These are phyloP conservation scores for Macrolepiota albuminosa DNA, from an alignment of 768 basidiomycete species.

Conservation along the genomic window DNA sequence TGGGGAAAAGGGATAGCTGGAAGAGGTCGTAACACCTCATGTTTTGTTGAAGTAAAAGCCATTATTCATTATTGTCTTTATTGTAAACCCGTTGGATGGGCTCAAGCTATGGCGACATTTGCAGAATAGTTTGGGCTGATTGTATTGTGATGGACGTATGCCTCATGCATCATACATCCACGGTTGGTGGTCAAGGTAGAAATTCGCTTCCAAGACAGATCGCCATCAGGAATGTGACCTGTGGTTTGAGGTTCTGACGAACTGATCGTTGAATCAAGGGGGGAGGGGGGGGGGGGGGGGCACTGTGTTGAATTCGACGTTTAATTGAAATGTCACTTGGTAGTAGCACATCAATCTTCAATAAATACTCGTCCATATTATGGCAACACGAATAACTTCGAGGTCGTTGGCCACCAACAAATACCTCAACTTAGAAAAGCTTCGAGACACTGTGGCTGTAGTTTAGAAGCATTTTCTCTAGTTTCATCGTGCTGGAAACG, in stretches of 20 bases:
- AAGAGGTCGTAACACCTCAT: slow-evolving; percentile 13
- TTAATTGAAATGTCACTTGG: not conserved
- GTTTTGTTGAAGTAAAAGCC: not conserved
- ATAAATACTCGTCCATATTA: not conserved
- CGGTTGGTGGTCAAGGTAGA: not conserved
- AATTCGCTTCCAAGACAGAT: not conserved
- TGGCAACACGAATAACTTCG: too few relatives aligned
- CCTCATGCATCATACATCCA: not conserved
- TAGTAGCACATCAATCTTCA: too few relatives aligned
- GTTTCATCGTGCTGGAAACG: slow-evolving; percentile 14
- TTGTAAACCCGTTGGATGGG: not conserved
- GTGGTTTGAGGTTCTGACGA: not conserved
- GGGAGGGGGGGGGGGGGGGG: too few relatives aligned
- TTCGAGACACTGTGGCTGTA: slow-evolving; percentile 3
- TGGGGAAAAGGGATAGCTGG: slow-evolving; percentile 13
- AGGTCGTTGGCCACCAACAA: not conserved
- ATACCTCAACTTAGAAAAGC: slow-evolving; percentile 4
- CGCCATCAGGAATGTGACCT: not conserved
- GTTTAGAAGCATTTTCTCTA: not conserved
- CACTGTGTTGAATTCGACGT: not conserved
- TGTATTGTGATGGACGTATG: not conserved
- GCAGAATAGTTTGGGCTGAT: not conserved
- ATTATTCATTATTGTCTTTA: not conserved
- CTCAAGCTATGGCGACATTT: not conserved
- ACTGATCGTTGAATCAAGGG: not conserved